These are phyloP conservation scores for Dichotomopilus funicola DNA, from an alignment of 2,329 filamentous ascomycete species.

Conservation along the genomic window DNA sequence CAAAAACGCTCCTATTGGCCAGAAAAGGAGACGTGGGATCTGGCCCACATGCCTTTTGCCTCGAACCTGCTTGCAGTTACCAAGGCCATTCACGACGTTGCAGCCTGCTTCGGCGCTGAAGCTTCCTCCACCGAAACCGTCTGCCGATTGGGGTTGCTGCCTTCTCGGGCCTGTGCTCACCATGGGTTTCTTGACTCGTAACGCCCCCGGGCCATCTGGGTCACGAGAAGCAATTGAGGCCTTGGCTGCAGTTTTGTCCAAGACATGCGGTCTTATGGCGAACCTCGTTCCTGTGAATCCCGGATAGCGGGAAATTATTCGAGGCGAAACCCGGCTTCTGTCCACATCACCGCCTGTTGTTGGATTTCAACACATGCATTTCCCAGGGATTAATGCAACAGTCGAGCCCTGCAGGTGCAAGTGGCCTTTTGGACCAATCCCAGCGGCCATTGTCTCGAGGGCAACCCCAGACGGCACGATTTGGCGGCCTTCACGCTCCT, in stretches of 20 bases:
- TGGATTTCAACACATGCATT: constrained; percentile 3
- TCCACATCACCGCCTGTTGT: constrained; percentile 4
- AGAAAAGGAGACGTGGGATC: too few species aligned
- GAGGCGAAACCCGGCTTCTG: background rate
- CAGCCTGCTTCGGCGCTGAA: background rate
- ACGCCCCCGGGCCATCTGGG: background rate
- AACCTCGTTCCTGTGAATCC: background rate
- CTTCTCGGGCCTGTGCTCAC: background rate
- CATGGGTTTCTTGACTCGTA: constrained; percentile 17
- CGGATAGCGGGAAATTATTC: background rate
- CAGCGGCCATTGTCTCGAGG: background rate
- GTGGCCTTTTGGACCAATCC: background rate
- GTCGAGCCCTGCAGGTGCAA: constrained; percentile 1
- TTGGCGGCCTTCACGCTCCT: too few species aligned
- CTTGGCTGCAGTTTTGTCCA: background rate
- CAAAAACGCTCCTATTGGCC: background rate
- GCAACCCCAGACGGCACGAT: too few species aligned
- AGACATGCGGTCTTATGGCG: background rate
- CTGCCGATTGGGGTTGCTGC: constrained; percentile 8
- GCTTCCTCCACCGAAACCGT: background rate
- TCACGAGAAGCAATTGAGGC: background rate
- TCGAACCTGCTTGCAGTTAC: background rate
- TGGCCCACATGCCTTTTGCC: background rate
- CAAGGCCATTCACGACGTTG: background rate
- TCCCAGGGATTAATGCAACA: constrained; percentile 1